phyloP scores from a whole-genome alignment of 305 asterid species.

The Fraxinus nigra region DNA sequence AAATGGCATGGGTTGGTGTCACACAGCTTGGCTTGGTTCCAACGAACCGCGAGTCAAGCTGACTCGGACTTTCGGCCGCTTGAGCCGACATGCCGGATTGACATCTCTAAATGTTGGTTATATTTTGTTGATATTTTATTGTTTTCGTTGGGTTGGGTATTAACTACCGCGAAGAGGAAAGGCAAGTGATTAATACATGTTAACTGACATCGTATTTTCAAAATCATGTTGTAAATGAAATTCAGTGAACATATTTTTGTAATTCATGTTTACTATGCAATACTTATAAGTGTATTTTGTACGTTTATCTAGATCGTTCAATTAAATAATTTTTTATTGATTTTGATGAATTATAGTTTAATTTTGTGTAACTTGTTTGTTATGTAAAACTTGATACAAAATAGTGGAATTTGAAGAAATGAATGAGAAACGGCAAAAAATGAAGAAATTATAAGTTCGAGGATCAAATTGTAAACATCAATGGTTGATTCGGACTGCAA shows the following conservation, averaged over 20 bases:
- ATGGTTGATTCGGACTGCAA: not conserved
- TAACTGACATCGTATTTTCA: not conserved
- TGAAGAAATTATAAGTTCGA: no score
- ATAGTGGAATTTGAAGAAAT: not conserved
- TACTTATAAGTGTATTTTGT: no score
- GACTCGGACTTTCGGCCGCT: no score
- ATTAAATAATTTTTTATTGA: not conserved
- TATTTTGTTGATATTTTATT: not conserved
- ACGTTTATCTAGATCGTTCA: no score
- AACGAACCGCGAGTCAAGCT: no score
- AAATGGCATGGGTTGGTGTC: no score
- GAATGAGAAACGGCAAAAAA: not conserved
- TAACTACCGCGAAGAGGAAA: no score
- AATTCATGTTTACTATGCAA: not conserved
- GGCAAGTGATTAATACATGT: no score
- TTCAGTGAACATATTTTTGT: not conserved
- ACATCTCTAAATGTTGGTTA: not conserved
- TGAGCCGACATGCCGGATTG: no score
- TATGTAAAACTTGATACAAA: not conserved
- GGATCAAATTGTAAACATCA: not conserved
- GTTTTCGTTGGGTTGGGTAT: not conserved
- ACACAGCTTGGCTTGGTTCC: no score
- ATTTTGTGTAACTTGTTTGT: not conserved
- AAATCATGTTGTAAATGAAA: not conserved
- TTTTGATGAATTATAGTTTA: no score